Percentiles rank a stretch among this genome's conserved stretches.
These are phyloP conservation scores for Blepharisma undulans DNA, from an alignment of 169 alveolate species.

Conservation along the genomic window DNA sequence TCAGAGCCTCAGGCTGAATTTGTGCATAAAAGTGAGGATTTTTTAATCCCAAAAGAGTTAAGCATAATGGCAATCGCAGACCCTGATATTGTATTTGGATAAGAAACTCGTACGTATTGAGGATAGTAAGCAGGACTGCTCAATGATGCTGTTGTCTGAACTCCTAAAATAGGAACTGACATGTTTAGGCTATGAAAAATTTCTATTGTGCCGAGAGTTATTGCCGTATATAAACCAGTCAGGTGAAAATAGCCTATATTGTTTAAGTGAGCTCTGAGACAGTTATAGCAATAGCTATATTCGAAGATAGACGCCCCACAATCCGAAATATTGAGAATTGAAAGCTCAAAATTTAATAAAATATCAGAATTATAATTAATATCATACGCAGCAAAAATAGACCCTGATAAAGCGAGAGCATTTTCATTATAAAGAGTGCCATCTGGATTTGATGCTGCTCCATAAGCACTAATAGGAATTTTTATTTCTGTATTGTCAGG, in stretches of 20 bases:
- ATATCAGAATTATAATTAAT: background rate
- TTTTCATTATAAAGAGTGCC: background rate
- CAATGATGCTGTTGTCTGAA: background rate
- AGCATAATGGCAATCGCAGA: background rate
- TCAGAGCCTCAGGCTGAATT: background rate
- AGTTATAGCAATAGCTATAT: background rate
- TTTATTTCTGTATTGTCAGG: background rate
- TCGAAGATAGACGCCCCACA: slow-evolving; percentile 24
- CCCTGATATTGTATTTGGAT: background rate
- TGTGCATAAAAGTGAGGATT: background rate
- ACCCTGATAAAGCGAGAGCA: background rate
- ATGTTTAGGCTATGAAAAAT: background rate
- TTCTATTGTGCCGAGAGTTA: background rate
- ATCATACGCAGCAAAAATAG: background rate
- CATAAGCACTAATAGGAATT: background rate
- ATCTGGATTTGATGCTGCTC: background rate
- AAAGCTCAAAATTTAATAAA: background rate
- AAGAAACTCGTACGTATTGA: background rate
- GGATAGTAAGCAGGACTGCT: background rate
- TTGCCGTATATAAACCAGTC: background rate
- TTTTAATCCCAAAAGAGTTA: background rate
- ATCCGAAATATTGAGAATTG: background rate
- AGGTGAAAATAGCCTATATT: background rate
- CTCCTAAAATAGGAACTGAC: background rate
- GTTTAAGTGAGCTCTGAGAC: background rate